Evolutionary conservation across 2,329 filamentous ascomycete species (phyloP), one percentile per base, ranked within the genome.

Genomic region (Sordariomycetes sp.): DNA sequence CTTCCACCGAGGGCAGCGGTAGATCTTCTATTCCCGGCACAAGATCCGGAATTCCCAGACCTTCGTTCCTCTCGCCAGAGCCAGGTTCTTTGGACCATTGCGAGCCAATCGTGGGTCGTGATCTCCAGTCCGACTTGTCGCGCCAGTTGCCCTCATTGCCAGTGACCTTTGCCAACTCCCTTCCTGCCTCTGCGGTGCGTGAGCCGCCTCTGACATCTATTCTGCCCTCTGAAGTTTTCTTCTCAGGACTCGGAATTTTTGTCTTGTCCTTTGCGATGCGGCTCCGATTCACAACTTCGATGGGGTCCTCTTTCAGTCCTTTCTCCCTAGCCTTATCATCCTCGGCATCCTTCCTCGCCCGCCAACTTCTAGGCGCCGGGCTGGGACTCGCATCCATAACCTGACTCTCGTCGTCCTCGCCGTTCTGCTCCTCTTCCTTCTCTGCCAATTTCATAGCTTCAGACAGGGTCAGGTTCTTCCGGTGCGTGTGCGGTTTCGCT

Each of bases 321-420:
- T 53, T 34, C 36, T 46, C 46, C 21, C 54, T 49, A 40, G 50
- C 40, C 23, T 47, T 49, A 20, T 38, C 42, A 25, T 62, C 53
- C 14, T 57, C 53, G 1, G 49, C 46, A 2, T 50, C 53, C 30
- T 44, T 47, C 21, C 49, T 51, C 14, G 50, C 46, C 10, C 62
- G 59, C 59, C 64, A 65, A 7, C 55, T 46, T 21, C 68, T 54
- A 2, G 68, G 68, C 2, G 68, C 68, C 1, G 68, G 68, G 35
- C 68, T 72, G 1, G 68, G 68, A 3, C 67, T 71, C 14, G 59
- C 67, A 39, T 64, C 61, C n/a, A 48, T 45, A 39, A 19, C n/a
- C 11, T 49, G 48, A 24, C 43, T 43, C 9, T 44, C 42, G 31
- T 40, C 45, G 21, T 45, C 43, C 6, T 47, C 47, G 23, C 21